Evolutionary conservation across 768 basidiomycete genomes (phyloP).

Genomic region (Lactarius vividus): DNA sequence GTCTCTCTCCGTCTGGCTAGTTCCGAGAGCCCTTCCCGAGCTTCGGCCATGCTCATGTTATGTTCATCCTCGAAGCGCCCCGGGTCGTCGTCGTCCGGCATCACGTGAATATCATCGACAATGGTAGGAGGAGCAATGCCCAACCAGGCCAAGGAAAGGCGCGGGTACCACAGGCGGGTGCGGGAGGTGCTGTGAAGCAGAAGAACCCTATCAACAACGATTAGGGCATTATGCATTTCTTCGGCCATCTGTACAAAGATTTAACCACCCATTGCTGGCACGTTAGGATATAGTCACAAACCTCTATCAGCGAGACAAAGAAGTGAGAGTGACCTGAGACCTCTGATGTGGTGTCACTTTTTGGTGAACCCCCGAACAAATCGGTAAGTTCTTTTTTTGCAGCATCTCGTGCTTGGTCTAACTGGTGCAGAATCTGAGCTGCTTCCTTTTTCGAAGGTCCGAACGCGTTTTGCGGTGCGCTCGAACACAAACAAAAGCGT

Average conservation of each 20-base stretch:
- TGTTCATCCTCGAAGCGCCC: slow-evolving; percentile 11
- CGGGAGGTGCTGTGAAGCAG: slow-evolving; percentile 15
- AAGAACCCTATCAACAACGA: slow-evolving; percentile 31
- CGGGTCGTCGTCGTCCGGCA: slow-evolving; percentile 13
- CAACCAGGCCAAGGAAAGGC: slow-evolving; percentile 24
- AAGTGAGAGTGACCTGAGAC: slow-evolving; percentile 40
- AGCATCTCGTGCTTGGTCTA: slow-evolving; percentile 19
- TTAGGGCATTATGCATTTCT: slow-evolving; percentile 39
- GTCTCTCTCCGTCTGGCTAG: slow-evolving; percentile 13
- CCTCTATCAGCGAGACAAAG: slow-evolving; percentile 47
- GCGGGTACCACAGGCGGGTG: slow-evolving; percentile 25
- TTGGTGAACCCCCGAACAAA: slow-evolving; percentile 34
- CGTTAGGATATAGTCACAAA: slow-evolving; percentile 26
- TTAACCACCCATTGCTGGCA: not conserved
- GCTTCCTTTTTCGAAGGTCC: slow-evolving; percentile 22
- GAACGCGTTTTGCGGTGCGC: slow-evolving; percentile 33
- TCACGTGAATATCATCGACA: slow-evolving; percentile 14
- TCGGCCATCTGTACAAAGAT: slow-evolving; percentile 41
- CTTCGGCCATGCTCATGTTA: slow-evolving; percentile 22
- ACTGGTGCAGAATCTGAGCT: slow-evolving; percentile 1
- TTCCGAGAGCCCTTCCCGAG: slow-evolving; percentile 24
- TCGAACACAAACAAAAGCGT: slow-evolving; percentile 31
- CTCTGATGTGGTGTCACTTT: slow-evolving; percentile 31
- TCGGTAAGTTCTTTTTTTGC: slow-evolving; percentile 33
- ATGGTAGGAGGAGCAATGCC: slow-evolving; percentile 23